Percentiles rank a stretch among this genome's conserved stretches.
These are phyloP conservation scores for Colletotrichum theobromicola DNA, from an alignment of 2,329 filamentous ascomycete species.

Conservation along the genomic window DNA sequence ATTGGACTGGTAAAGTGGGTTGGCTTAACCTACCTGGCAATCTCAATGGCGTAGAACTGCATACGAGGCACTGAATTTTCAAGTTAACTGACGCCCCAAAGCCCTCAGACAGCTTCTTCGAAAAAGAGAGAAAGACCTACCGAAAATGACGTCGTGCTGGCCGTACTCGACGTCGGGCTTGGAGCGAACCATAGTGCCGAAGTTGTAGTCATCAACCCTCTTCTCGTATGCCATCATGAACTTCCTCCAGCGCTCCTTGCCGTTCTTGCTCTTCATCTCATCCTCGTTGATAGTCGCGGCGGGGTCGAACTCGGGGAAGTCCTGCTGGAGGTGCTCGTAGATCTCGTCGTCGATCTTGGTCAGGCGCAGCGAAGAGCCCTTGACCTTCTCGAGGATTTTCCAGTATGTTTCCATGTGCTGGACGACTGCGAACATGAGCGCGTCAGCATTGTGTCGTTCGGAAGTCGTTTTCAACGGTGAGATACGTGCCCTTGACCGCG, in stretches of 20 bases:
- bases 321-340: conserved; percentile 82
- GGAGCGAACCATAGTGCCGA: conserved; percentile 88
- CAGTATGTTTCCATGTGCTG: conserved; percentile 98
- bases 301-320: conserved; percentile 93
- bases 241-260: conserved; percentile 93
- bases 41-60: conserved; percentile 62
- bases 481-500: conserved; percentile 80
- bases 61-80: conserved; percentile 54
- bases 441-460: neutral
- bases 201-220: conserved; percentile 96
- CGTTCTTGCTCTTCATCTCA: conserved; percentile 95
- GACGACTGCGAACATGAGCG: conserved; percentile 60
- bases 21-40: conserved; percentile 41
- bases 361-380: conserved; percentile 85
- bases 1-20: too few relatives aligned
- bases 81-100: neutral
- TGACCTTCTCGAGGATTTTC: conserved; percentile 90
- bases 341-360: conserved; percentile 97
- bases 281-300: conserved; percentile 84
- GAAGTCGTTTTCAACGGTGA: neutral
- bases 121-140: too few relatives aligned
- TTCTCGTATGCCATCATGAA: conserved; percentile 96
- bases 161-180: conserved; percentile 85
- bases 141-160: conserved; percentile 90
- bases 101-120: neutral